Percentiles rank a stretch among this genome's conserved stretches.
Conservation (phyloP, 2,329 filamentous ascomycete genomes). For the Phyllosticta citriasiana region DNA sequence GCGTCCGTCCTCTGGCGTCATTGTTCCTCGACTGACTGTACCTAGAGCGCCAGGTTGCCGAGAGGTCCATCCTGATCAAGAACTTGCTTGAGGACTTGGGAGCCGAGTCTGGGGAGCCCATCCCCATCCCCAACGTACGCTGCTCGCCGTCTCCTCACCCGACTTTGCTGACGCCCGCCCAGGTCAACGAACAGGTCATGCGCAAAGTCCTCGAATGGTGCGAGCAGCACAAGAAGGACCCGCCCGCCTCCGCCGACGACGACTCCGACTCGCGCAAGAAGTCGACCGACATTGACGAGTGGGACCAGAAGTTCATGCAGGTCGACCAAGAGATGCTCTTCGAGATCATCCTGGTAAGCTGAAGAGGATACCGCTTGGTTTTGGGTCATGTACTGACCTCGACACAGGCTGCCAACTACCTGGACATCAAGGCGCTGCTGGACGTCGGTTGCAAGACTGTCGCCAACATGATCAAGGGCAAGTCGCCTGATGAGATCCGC, state of each 20-base stretch:
- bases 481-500: slow-evolving; percentile 96
- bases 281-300: slow-evolving; percentile 98
- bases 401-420: slow-evolving; percentile 82
- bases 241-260: slow-evolving; percentile 70
- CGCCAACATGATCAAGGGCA: slow-evolving; percentile 99
- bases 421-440: slow-evolving; percentile 95
- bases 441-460: slow-evolving; percentile 99
- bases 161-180: slow-evolving; percentile 19
- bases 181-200: slow-evolving; percentile 84
- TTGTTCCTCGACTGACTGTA: background rate
- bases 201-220: slow-evolving; percentile 98
- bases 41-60: slow-evolving; percentile 66
- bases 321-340: slow-evolving; percentile 99
- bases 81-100: slow-evolving; percentile 95
- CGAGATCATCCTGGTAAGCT: slow-evolving; percentile 85
- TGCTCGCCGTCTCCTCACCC: background rate
- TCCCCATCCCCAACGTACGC: slow-evolving; percentile 71
- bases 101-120: slow-evolving; percentile 51
- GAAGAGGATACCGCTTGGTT: background rate
- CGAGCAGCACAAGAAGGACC: slow-evolving; percentile 85
- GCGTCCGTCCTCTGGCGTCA: background rate
- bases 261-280: slow-evolving; percentile 93
- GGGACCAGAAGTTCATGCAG: slow-evolving; percentile 99
- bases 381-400: background rate
- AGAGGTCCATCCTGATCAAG: slow-evolving; percentile 92